Percentiles rank a stretch among this genome's conserved stretches.
These are phyloP conservation scores for Beauveria asiatica DNA, from an alignment of 2,329 filamentous ascomycete genomes.

Conservation along the genomic window DNA sequence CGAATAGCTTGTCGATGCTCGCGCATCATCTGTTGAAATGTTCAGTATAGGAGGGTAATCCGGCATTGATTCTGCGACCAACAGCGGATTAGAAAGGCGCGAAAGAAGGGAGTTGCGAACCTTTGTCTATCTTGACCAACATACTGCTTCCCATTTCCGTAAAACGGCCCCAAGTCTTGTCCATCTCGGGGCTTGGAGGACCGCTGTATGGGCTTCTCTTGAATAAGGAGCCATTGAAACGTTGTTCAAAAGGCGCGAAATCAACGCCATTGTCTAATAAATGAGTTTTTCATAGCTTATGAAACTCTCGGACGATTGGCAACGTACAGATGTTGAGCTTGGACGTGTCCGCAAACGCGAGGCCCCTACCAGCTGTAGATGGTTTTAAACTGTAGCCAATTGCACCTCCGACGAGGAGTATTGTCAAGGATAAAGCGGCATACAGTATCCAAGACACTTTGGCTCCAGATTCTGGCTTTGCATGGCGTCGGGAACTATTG, in stretches of 20 bases:
- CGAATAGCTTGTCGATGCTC: not conserved
- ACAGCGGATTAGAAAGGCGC: not conserved
- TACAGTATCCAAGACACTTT: not conserved
- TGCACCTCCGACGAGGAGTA: not conserved
- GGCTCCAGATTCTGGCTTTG: not conserved
- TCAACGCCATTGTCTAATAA: not conserved
- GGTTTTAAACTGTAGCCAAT: not conserved
- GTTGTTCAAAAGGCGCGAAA: not conserved
- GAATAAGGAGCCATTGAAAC: not conserved
- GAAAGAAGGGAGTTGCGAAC: not conserved
- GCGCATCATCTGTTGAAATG: not conserved
- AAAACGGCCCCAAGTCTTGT: not conserved
- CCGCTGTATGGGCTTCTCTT: not conserved
- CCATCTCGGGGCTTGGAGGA: not conserved
- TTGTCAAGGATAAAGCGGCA: not conserved
- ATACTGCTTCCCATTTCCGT: not conserved
- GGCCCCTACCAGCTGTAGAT: not conserved
- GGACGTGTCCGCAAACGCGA: not conserved
- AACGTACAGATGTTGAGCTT: not conserved
- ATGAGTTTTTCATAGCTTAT: not conserved
- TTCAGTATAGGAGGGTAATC: not conserved
- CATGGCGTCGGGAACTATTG: not conserved
- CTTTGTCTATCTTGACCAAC: not conserved
- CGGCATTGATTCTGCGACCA: not conserved
- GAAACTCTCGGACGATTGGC: not conserved